Base-by-base conservation (phyloP, 768 basidiomycete species). In the Hortiboletus campestris region DNA sequence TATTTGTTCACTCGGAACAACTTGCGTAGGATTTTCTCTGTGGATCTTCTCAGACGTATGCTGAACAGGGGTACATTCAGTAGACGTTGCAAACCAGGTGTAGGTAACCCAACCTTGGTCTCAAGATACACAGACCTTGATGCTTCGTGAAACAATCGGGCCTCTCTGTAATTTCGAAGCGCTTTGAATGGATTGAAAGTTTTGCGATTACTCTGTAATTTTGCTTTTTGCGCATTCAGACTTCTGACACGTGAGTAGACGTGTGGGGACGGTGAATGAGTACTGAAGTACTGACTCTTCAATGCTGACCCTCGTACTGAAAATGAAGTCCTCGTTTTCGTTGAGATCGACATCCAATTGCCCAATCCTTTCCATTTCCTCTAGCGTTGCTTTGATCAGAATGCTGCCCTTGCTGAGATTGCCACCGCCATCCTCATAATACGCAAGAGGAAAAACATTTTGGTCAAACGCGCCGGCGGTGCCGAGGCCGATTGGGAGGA, bases 21-120 rank as follows among this genome's bases (percentile, higher is more conserved):
- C 28, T 48, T 19, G 38, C 19, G 47, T 1, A 20, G 1, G 38
- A 4, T 9, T 7, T 10, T 20, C 20, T 20, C 43, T 39, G 2
- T 51, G 53, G 8, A 63, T 63, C 28, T 6, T 44, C 44, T 59
- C 61, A 0, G 57, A 63, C 3, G 40, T 63, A 1, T 20, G 16
- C 57, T 63, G 20, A 16, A 29, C 11, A n/a, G 12, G 17, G 22
- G 12, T 22, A n/a, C 8, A 13, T 22, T 46, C 16, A 46, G 14
- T 16, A 7, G 8, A 29, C 11, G 7, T 11, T 16, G 22, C 17
- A 29, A 9, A 9, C 9, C 19, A 38, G 13, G 9, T 22, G 13
- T 36, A 2, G 5, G 10, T 17, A 2, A 35, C 1, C 31, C 11
- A 39, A 58, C 60, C 48, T 16, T 47, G 17, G 60, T 57, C 1